These are phyloP conservation scores for Knufia petricola DNA, from an alignment of 2,329 filamentous ascomycete genomes.

Conservation along the genomic window DNA sequence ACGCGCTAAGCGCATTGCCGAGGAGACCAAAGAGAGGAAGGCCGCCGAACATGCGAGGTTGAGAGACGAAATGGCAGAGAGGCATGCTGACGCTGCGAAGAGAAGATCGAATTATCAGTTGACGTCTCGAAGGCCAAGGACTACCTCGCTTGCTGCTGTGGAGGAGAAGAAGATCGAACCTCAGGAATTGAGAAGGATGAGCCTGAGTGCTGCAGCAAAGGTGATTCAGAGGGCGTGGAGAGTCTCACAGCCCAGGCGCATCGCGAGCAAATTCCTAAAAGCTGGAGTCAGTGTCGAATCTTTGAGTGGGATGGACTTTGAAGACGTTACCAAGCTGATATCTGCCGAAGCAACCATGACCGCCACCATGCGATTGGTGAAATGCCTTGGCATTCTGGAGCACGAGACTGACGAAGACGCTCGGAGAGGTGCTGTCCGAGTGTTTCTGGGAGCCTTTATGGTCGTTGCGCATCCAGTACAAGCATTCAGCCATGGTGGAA, in stretches of 20 bases:
- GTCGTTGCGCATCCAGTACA: constrained; percentile 52
- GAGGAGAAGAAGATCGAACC: constrained; percentile 35
- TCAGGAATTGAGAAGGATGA: constrained; percentile 31
- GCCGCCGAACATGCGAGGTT: constrained; percentile 51
- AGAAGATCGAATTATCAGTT: constrained; percentile 42
- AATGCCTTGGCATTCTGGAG: constrained; percentile 47
- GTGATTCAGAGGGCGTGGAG: constrained; percentile 52
- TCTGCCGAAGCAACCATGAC: constrained; percentile 44
- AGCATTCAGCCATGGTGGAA: constrained; percentile 45
- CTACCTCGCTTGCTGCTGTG: constrained; percentile 39
- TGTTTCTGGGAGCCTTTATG: constrained; percentile 55
- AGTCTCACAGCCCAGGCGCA: constrained; percentile 37
- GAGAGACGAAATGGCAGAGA: constrained; percentile 54
- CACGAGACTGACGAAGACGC: constrained; percentile 36
- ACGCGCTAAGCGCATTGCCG: constrained; percentile 56
- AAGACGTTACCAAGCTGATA: constrained; percentile 49
- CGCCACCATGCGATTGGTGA: constrained; percentile 46
- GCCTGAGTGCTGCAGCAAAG: constrained; percentile 44
- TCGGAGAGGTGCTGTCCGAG: constrained; percentile 45
- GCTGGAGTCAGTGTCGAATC: background rate
- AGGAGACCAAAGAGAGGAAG: constrained; percentile 56
- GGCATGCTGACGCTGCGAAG: constrained; percentile 53
- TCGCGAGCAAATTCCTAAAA: constrained; percentile 41
- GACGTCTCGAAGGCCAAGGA: constrained; percentile 41
- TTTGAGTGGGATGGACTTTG: constrained; percentile 43